Conservation (phyloP, 2,329 filamentous ascomycete genomes). For the Colletotrichum liriopes region DNA sequence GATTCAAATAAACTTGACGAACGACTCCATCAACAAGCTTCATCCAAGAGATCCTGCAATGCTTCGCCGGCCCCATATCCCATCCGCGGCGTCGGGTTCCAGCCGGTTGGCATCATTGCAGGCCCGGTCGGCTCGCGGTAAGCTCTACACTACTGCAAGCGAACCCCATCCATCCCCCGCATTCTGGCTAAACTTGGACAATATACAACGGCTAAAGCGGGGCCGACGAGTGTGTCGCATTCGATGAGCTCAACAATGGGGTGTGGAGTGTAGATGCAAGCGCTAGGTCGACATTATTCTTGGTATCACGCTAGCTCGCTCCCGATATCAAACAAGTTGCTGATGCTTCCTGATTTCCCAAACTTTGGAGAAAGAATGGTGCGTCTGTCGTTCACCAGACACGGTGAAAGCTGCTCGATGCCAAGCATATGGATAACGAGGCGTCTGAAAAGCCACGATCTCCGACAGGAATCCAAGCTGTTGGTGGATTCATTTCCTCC, state of each 20-base stretch:
- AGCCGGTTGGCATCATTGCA: conserved; percentile 13
- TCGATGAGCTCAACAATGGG: conserved; percentile 11
- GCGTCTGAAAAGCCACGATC: conserved; percentile 21
- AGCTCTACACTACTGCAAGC: conserved; percentile 20
- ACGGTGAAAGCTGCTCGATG: neutral
- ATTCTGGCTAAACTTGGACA: conserved; percentile 41
- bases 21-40: neutral
- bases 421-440: conserved; percentile 6
- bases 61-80: neutral
- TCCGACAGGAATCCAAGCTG: neutral
- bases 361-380: neutral
- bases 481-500: conserved; percentile 19
- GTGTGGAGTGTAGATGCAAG: neutral
- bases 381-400: neutral
- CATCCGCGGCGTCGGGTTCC: neutral
- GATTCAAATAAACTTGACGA: neutral
- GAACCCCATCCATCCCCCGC: conserved; percentile 25
- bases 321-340: neutral
- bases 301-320: conserved; percentile 2
- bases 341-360: neutral
- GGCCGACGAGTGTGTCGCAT: neutral
- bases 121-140: conserved; percentile 2
- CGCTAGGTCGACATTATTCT: neutral
- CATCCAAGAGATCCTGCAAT: neutral
- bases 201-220: conserved; percentile 18